Conservation (phyloP, 306 rosid genomes). For the Hylodesmum podocarpum region DNA sequence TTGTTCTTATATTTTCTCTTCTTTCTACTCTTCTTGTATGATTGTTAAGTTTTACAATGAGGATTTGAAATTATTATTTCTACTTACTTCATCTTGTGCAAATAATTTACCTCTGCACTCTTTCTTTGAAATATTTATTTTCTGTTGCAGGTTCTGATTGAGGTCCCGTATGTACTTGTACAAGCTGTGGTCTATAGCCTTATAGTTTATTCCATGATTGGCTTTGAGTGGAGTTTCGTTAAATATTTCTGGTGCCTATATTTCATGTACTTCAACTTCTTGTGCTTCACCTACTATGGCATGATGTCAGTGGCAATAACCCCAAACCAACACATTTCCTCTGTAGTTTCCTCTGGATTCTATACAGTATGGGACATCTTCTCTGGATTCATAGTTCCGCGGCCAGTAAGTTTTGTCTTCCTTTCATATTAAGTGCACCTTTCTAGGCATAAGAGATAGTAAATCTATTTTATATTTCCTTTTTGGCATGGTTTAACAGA, state of each 20-base stretch:
- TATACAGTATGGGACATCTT: constrained; percentile 44
- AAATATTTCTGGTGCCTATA: constrained; percentile 47
- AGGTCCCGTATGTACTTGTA: constrained; percentile 42
- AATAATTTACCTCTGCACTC: neutral
- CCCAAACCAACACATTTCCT: constrained; percentile 36
- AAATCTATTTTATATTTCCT: neutral
- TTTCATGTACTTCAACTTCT: constrained; percentile 45
- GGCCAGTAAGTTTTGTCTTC: constrained; percentile 38
- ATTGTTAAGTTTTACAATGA: too few species aligned
- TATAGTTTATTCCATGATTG: constrained; percentile 49
- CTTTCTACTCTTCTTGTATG: too few species aligned
- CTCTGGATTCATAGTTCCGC: constrained; percentile 47
- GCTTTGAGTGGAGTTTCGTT: constrained; percentile 44
- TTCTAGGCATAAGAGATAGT: neutral
- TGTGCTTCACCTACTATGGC: constrained; percentile 56
- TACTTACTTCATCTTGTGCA: too few species aligned
- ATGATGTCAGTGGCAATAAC: constrained; percentile 54
- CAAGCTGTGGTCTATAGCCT: constrained; percentile 42
- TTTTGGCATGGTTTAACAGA: constrained; percentile 7
- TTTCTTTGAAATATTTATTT: neutral
- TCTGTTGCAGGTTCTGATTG: constrained; percentile 39
- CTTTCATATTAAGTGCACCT: neutral
- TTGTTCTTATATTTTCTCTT: too few species aligned
- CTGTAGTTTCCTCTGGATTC: constrained; percentile 24
- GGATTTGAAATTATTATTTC: too few species aligned